A percentile compares a stretch with the other conserved stretches of the same genome.
phyloP scores from a whole-genome alignment of 2,329 filamentous ascomycete genomes.

The Cercospora sp. region DNA sequence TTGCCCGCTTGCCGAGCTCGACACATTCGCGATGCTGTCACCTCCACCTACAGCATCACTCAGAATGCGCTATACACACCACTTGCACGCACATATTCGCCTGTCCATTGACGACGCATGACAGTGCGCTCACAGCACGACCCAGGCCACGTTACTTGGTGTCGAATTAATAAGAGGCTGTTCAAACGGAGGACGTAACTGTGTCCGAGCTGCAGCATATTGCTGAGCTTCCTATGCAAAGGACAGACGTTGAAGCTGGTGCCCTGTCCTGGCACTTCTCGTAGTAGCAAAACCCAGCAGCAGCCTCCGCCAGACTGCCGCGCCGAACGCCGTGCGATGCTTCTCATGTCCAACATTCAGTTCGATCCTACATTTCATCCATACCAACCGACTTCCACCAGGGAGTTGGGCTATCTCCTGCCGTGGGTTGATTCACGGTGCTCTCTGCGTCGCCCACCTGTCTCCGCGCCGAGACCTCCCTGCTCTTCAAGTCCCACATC shows the following conservation, averaged over 20 bases:
- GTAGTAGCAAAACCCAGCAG: background rate
- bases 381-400: constrained; percentile 54
- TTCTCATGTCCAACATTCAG: background rate
- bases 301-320: background rate
- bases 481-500: constrained; percentile 27
- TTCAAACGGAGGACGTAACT: background rate
- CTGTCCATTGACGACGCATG: background rate
- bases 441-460: constrained; percentile 87
- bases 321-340: constrained; percentile 8
- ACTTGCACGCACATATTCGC: background rate
- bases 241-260: constrained; percentile 3
- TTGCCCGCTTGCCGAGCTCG: background rate
- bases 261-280: background rate
- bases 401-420: constrained; percentile 26
- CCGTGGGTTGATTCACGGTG: constrained; percentile 61
- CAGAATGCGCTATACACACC: background rate
- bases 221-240: background rate
- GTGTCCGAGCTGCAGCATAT: background rate
- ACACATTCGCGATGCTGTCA: background rate
- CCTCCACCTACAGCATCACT: background rate
- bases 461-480: constrained; percentile 78
- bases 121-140: background rate
- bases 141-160: background rate
- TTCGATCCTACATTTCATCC: constrained; percentile 39
- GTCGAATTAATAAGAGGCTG: background rate